Evolutionary conservation across 1,284 basidiomycete genomes (phyloP).

Genomic region (Tilletia caries): DNA sequence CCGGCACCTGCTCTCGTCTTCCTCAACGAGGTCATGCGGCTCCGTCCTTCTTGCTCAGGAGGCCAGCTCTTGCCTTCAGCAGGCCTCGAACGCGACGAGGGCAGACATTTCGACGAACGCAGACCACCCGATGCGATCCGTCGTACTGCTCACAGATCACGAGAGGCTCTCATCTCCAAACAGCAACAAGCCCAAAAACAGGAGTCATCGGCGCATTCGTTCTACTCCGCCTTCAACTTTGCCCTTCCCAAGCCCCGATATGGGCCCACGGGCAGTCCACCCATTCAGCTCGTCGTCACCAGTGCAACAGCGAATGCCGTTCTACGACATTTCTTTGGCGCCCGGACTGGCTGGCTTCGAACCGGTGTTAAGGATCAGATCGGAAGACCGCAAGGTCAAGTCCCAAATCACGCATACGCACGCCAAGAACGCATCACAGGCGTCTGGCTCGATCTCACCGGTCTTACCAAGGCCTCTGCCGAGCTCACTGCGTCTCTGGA

Average conservation of each 20-base stretch:
- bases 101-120: slow-evolving; percentile 29
- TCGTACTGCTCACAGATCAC: background rate
- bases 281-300: slow-evolving; percentile 44
- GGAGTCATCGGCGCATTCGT: background rate
- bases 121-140: slow-evolving; percentile 25
- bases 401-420: slow-evolving; percentile 14
- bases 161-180: slow-evolving; percentile 31
- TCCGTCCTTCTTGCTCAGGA: slow-evolving; percentile 40
- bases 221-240: slow-evolving; percentile 14
- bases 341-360: slow-evolving; percentile 50
- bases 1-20: slow-evolving; percentile 41
- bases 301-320: slow-evolving; percentile 52
- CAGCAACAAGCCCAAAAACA: slow-evolving; percentile 26
- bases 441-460: slow-evolving; percentile 49
- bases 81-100: slow-evolving; percentile 40
- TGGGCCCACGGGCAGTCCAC: slow-evolving; percentile 14
- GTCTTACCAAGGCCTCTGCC: slow-evolving; percentile 28
- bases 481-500: background rate
- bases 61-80: slow-evolving; percentile 36
- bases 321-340: slow-evolving; percentile 49
- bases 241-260: background rate
- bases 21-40: slow-evolving; percentile 41
- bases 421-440: slow-evolving; percentile 22
- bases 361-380: slow-evolving; percentile 35
- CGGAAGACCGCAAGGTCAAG: slow-evolving; percentile 21